Base-by-base conservation (phyloP, 1,284 basidiomycete species). In the Ustilago curta region DNA sequence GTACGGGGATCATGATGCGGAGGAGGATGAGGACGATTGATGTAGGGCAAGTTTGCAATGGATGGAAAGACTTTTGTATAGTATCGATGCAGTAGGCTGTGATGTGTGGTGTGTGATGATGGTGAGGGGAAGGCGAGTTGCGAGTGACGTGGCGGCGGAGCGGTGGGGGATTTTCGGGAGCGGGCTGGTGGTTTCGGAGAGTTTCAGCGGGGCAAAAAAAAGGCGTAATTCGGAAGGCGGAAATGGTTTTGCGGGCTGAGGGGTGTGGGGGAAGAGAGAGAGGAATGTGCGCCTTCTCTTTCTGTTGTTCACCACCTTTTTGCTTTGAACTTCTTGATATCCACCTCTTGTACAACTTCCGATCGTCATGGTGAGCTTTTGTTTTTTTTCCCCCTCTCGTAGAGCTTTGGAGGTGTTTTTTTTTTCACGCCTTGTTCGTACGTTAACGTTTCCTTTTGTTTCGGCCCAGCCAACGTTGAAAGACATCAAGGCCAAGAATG, bases 401-500 rank as follows among this genome's bases (percentile, higher is more conserved):
- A n/a, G n/a, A n/a, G n/a, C n/a, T n/a, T n/a, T n/a, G n/a, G n/a
- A n/a, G n/a, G n/a, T n/a, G n/a, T n/a, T n/a, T n/a, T n/a, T n/a
- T n/a, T n/a, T n/a, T n/a, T n/a, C n/a, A n/a, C n/a, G n/a, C n/a
- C n/a, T n/a, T n/a, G n/a, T n/a, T n/a, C n/a, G n/a, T n/a, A n/a
- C n/a, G n/a, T n/a, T n/a, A 14, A 16, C 39, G 4, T 48, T 7
- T 27, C 45, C 18, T 8, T 23, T 37, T n/a, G 7, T 29, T 32
- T 14, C 40, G 32, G 4, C 18, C 4, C 18, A 72, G 70, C 71
- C 71, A 9, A 51, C 61, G 25, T 52, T 32, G 18, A 66, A 60
- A 19, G 53, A 63, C n/a, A 75, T 75, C 57, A 45, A 44, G 32
- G 72, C 72, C n/a, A 66, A 64, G 31, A 75, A 75, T 29, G 63